Evolutionary conservation across 768 basidiomycete genomes (phyloP).

Genomic region (Russula vinacea): DNA sequence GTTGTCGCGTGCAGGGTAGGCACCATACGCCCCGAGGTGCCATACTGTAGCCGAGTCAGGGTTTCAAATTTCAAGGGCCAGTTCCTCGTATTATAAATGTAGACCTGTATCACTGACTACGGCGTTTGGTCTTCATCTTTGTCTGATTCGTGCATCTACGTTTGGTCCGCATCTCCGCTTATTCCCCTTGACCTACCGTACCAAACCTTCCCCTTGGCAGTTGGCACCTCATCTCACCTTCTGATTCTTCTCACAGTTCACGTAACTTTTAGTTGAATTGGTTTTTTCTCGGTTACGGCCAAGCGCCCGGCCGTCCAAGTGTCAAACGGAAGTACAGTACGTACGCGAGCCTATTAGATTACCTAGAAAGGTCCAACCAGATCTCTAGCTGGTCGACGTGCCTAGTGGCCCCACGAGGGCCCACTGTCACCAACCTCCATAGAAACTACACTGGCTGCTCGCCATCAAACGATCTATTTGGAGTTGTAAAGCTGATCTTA

Average conservation of each 20-base stretch:
- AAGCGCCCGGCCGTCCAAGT: neutral
- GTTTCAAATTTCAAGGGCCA: neutral
- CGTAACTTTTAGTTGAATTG: neutral
- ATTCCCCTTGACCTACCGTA: neutral
- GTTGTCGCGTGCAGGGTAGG: neutral
- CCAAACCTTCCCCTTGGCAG: too few relatives aligned
- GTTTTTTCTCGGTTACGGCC: neutral
- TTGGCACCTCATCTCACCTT: neutral
- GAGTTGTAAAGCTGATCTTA: neutral
- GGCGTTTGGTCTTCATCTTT: neutral
- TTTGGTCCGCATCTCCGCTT: neutral
- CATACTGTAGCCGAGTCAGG: too few relatives aligned
- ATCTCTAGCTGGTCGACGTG: neutral
- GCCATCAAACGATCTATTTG: neutral
- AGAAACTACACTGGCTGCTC: neutral
- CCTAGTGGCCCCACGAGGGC: neutral
- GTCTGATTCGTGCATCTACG: neutral
- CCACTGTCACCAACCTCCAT: neutral
- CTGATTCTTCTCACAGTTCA: neutral
- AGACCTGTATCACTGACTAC: neutral
- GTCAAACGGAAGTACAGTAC: neutral
- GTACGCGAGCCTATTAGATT: conserved; percentile 2
- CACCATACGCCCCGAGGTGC: neutral
- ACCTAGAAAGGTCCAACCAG: neutral
- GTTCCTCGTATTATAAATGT: neutral